phyloP scores from a whole-genome alignment of 2,329 filamentous ascomycete species.

The Colletotrichum noveboracense region DNA sequence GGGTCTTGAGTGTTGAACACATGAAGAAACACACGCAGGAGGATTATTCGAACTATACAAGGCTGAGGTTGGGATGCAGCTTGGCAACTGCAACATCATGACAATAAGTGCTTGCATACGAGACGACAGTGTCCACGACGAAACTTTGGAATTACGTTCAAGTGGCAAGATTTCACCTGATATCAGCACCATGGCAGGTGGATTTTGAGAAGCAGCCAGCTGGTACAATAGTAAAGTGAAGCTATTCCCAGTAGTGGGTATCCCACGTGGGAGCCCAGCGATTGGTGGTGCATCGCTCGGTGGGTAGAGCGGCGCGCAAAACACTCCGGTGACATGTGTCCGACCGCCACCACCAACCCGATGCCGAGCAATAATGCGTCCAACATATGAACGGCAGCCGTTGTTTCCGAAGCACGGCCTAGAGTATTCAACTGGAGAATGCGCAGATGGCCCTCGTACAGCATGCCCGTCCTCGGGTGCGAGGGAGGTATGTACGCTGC shows the following conservation, averaged over 20 bases:
- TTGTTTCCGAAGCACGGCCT: not conserved
- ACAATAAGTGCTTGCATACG: not conserved
- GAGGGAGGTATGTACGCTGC: not conserved
- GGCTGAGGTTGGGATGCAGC: not conserved
- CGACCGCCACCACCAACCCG: not conserved
- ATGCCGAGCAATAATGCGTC: not conserved
- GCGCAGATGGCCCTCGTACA: not conserved
- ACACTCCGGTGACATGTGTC: not conserved
- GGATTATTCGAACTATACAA: not conserved
- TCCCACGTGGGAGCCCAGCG: conserved; percentile 1
- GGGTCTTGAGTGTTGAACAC: not conserved
- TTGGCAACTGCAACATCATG: not conserved
- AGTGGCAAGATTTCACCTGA: rapidly evolving
- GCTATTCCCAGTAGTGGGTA: conserved; percentile 13
- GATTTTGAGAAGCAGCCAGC: rapidly evolving
- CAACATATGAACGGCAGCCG: not conserved
- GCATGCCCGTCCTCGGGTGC: not conserved
- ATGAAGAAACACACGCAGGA: not conserved
- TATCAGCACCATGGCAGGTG: not conserved
- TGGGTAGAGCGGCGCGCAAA: not conserved
- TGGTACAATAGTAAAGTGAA: not conserved
- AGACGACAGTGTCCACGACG: not conserved
- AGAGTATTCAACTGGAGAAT: not conserved
- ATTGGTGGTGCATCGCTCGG: not conserved
- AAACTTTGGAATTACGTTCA: rapidly evolving